phyloP scores from a whole-genome alignment of 306 rosid genomes.

The Trifolium pratense region DNA sequence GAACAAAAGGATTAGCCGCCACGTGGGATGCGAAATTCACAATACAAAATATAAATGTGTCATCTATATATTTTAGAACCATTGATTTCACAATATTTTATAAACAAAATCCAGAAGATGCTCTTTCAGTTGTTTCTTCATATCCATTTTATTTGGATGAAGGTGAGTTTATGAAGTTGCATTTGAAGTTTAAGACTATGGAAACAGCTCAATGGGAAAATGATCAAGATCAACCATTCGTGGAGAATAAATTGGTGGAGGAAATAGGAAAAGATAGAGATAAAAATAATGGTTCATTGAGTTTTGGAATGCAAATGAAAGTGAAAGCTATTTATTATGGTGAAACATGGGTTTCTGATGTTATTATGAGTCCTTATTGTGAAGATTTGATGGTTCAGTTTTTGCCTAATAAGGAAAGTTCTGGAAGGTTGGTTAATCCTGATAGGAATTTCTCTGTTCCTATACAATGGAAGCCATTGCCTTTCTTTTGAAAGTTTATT shows the following conservation, averaged over 20 bases:
- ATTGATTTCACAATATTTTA: constrained; percentile 46
- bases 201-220: constrained; percentile 12
- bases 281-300: constrained; percentile 45
- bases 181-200: constrained; percentile 40
- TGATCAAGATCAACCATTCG: constrained; percentile 23
- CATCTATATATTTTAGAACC: constrained; percentile 42
- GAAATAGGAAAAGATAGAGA: constrained; percentile 51
- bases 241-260: constrained; percentile 45
- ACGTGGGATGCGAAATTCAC: constrained; percentile 52
- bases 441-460: constrained; percentile 49
- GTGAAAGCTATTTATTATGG: constrained; percentile 48
- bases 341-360: constrained; percentile 44
- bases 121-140: constrained; percentile 43
- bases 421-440: constrained; percentile 37
- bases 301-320: constrained; percentile 55
- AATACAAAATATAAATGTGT: constrained; percentile 43
- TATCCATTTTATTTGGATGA: constrained; percentile 52
- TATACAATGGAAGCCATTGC: constrained; percentile 42
- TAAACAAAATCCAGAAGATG: constrained; percentile 47
- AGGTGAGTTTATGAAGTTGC: constrained; percentile 45
- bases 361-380: constrained; percentile 52
- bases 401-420: constrained; percentile 7
- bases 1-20: neutral
- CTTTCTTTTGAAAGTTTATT: constrained; percentile 36
- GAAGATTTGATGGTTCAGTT: constrained; percentile 45